Evolutionary conservation across 163 green algal genomes (phyloP), one percentile per base, ranked within the genome.

Genomic region (Chlorella variabilis): DNA sequence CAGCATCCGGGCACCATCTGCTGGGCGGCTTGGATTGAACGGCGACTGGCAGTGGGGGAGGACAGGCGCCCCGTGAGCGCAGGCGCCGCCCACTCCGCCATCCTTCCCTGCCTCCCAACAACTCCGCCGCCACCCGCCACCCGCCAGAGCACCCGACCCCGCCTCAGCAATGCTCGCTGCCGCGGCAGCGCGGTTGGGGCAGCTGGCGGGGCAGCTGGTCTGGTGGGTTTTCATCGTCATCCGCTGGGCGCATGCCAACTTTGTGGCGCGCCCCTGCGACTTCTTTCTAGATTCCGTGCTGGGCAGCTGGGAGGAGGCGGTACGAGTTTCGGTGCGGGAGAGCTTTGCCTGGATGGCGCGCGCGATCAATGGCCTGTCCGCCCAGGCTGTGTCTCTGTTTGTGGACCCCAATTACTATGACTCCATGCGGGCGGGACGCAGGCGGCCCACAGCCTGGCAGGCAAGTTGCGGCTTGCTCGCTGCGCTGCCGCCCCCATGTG

Each of bases 221-320:
- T 85, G 67, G 79, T 66, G 49, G 51, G 68, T 68, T 23, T 9
- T 85, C 29, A 51, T 85, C 31, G 13, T 85, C 5, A 36, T 71
- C 29, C 29, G 65, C 5, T 85, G 79, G 79, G 67, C 48, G 39
- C 79, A 85, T 41, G 42, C 49, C 27, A 39, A 18, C 9, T 85
- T 67, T 67, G 59, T 67, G 38, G 65, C 36, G 36, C 36, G 36
- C 36, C 65, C 36, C 18, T 54, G 49, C 0, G 20, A 71, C 9
- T 85, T 69, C 39, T 75, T 42, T 7, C 29, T 80, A 9, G 79
- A 85, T 36, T 75, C 74, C n/a, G 86, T 93, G 25, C 56, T 94
- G 5, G 88, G 70, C 2, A 92, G 51, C 31, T 89, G 70, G 82
- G 92, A 96, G 69, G 89, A 94, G 73, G 83, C 83, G 25, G 23